A percentile compares a stretch with the other conserved stretches of the same genome.
These are phyloP conservation scores for Mrakia gelida DNA, from an alignment of 768 basidiomycete genomes.

Conservation along the genomic window DNA sequence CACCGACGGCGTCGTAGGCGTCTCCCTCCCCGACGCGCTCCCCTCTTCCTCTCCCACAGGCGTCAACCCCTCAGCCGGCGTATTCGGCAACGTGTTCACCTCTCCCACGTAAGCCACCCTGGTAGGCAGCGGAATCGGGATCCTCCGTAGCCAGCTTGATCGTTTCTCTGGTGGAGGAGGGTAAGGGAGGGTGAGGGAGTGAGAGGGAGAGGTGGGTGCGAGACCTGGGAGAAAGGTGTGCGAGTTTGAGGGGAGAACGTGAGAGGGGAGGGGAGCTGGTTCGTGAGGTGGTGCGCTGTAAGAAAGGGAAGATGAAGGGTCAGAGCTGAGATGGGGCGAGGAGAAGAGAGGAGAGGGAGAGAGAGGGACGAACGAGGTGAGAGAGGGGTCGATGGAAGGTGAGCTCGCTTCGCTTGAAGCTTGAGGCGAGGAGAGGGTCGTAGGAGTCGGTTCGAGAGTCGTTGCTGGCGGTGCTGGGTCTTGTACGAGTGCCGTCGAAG, in stretches of 20 bases:
- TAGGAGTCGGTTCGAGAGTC: background rate
- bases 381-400: slow-evolving; percentile 2
- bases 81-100: background rate
- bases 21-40: background rate
- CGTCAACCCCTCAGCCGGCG: background rate
- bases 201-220: background rate
- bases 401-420: background rate
- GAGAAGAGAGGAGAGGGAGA: background rate
- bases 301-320: background rate
- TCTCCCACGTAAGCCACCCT: background rate
- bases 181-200: background rate
- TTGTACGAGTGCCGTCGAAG: background rate
- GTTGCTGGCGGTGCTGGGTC: background rate
- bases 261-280: background rate
- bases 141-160: background rate
- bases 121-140: background rate
- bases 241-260: background rate
- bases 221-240: background rate
- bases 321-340: background rate
- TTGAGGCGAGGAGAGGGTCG: background rate
- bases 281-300: too few species aligned
- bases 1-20: background rate
- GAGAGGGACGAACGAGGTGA: background rate
- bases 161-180: background rate
- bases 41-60: background rate